Conservation (phyloP, 805 yeast genomes). For the Yarrowia sp. region DNA sequence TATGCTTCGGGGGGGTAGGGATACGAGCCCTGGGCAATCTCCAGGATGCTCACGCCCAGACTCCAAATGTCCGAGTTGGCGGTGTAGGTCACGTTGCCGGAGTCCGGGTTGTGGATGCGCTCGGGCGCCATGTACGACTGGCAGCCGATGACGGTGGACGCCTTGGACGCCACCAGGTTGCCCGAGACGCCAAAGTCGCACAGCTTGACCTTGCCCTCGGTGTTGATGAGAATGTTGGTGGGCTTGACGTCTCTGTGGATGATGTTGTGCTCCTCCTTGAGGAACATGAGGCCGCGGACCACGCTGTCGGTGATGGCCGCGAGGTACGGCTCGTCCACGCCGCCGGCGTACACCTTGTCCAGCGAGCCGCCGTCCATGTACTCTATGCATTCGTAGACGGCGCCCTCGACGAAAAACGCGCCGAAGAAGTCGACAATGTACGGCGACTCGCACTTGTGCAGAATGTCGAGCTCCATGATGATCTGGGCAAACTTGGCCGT, state of each 20-base stretch:
- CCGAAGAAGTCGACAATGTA: slow-evolving; percentile 95
- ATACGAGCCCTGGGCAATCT: slow-evolving; percentile 84
- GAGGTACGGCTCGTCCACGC: slow-evolving; percentile 68
- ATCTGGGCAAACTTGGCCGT: slow-evolving; percentile 93
- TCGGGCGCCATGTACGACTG: slow-evolving; percentile 97
- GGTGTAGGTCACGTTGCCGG: slow-evolving; percentile 74
- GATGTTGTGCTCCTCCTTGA: slow-evolving; percentile 81
- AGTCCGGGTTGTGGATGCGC: slow-evolving; percentile 61
- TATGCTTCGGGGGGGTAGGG: slow-evolving; percentile 97
- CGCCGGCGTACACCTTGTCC: slow-evolving; percentile 69
- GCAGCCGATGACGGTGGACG: slow-evolving; percentile 89
- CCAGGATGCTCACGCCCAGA: slow-evolving; percentile 77
- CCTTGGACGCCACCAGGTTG: slow-evolving; percentile 84
- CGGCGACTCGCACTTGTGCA: slow-evolving; percentile 87
- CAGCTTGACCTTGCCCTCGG: slow-evolving; percentile 73
- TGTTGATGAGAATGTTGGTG: slow-evolving; percentile 75
- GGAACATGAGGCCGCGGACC: slow-evolving; percentile 67
- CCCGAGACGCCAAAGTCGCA: slow-evolving; percentile 94
- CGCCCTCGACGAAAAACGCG: slow-evolving; percentile 92
- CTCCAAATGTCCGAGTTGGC: slow-evolving; percentile 97
- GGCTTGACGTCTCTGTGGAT: slow-evolving; percentile 93
- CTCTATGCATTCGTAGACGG: slow-evolving; percentile 94
- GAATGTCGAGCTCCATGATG: slow-evolving; percentile 90
- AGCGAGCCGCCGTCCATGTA: slow-evolving; percentile 90
- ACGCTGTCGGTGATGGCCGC: slow-evolving; percentile 77